Base-by-base conservation (phyloP, 345 rosid genomes). In the Geranium rotundifolium region DNA sequence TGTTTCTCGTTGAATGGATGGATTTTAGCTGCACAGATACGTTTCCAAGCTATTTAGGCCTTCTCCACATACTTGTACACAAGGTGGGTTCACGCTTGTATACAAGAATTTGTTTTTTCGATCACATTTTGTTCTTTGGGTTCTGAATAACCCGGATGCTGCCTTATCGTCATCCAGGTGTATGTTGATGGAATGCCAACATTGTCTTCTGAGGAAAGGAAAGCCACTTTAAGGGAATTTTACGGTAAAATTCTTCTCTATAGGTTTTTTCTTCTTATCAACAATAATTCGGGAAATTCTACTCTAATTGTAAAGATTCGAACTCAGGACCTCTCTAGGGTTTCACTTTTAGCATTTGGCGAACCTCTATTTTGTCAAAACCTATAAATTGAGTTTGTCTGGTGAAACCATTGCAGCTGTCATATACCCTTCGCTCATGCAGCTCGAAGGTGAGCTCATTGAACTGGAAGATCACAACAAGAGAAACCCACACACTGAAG, bases 1-100 rank as follows among this genome's bases (percentile, higher is more conserved):
- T 87, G 63, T 84, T 76, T 75, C 66, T 82, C 68, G 67, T 82
- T 39, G 84, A 84, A 70, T 87, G 90, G 95, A 77, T 82, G 85
- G 86, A 84, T 66, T 85, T 66, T 69, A 75, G 89, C 13, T 85
- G 84, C 69, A 83, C 84, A 19, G 90, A 78, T 70, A 52, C 78
- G 3, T 69, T 87, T 19, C 87, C 87, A 27, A 76, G 65, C 56
- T 80, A 65, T 61, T 75, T 82, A 69, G 90, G 86, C 65, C 79
- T 87, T 19, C 82, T 87, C 71, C 75, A 75, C 67, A 54, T 81
- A 29, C 86, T 84, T 54, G 79, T 87, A 57, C 75, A 76, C 74
- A 82, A 82, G 85, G 90, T 81, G 39, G 54, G 65, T 59, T 50
- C 19, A 29, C 23, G 13, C 15, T 4, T 23, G 27, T 23, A 23